Base-by-base conservation (phyloP, 257 asterid species). In the Solanum commersonii region DNA sequence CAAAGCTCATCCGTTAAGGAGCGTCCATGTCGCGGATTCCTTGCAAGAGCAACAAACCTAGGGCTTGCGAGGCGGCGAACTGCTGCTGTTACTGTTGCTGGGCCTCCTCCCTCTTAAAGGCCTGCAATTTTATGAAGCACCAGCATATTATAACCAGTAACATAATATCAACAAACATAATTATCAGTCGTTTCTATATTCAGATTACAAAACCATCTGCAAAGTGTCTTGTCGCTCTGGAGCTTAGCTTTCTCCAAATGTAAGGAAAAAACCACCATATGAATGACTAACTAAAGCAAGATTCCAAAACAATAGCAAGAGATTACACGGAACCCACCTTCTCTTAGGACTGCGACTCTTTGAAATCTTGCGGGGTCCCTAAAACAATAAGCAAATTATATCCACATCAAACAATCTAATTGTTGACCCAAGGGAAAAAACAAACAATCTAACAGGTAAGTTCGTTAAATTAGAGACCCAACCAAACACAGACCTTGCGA, bases 331-430 rank as follows among this genome's bases (percentile, higher is more conserved):
- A 44, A 38, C 44, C 0, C 87, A 93, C 95, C 91, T 93, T 90
- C 89, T 91, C 90, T 89, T 91, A 38, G 95, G 95, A 46, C 94
- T 92, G 29, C 93, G 93, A 74, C 94, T 90, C 88, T 90, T 85
- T n/a, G 94, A 90, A 25, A 87, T 89, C 65, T 84, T 91, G 27
- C 92, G 90, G 23, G 92, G 91, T 18, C 87, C 94, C 94, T 93
- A 89, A 87, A 87, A 44, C 34, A 70, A 83, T 7, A 44, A 49
- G 42, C 25, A 29, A 56, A 73, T 44, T 59, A 40, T 22, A n/a
- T 33, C 84, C 40, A 29, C 33, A 23, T 25, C 25, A 63, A 46
- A 23, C 22, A 52, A 25, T 79, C 46, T 74, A 18, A 35, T 85
- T 16, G 83, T 8, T 56, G 37, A 27, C 23, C 20, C 15, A 38